phyloP scores from a whole-genome alignment of 2,329 filamentous ascomycete genomes.

The Alternaria angustiovoidea region DNA sequence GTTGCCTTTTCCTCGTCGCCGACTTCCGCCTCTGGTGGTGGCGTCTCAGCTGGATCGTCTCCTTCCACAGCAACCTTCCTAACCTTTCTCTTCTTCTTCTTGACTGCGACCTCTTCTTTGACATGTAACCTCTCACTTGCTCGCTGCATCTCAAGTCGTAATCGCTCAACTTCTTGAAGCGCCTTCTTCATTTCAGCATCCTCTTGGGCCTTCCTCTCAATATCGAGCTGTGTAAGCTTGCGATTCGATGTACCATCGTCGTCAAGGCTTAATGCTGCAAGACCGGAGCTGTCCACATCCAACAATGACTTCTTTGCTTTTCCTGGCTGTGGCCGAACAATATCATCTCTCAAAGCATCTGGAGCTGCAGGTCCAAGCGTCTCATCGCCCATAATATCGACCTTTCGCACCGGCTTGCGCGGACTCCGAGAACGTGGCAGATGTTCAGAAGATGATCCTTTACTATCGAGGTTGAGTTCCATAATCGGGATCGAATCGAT shows the following conservation, averaged over 20 bases:
- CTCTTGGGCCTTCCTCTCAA: slow-evolving; percentile 74
- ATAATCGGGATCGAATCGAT: slow-evolving; percentile 97
- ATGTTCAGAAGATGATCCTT: slow-evolving; percentile 28
- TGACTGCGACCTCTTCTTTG: slow-evolving; percentile 71
- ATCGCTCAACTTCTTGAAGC: slow-evolving; percentile 84
- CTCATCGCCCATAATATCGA: slow-evolving; percentile 59
- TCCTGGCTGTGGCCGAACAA: slow-evolving; percentile 34
- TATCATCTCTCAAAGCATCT: slow-evolving; percentile 39
- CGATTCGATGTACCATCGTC: slow-evolving; percentile 42
- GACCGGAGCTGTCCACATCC: slow-evolving; percentile 84
- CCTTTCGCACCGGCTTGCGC: slow-evolving; percentile 45
- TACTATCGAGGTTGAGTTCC: slow-evolving; percentile 76
- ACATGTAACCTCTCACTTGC: slow-evolving; percentile 78
- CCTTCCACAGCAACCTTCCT: slow-evolving; percentile 59
- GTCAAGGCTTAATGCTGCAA: slow-evolving; percentile 75
- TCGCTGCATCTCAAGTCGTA: slow-evolving; percentile 88
- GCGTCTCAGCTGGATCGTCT: slow-evolving; percentile 62
- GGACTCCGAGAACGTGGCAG: slow-evolving; percentile 37
- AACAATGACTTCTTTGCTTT: slow-evolving; percentile 72
- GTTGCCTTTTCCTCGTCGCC: slow-evolving; percentile 21
- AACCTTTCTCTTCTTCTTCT: slow-evolving; percentile 64
- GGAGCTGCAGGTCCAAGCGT: slow-evolving; percentile 53
- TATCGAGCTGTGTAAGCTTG: slow-evolving; percentile 58
- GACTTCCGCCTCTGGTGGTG: slow-evolving; percentile 22
- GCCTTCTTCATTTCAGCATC: slow-evolving; percentile 90